Conservation (phyloP, 2,329 filamentous ascomycete genomes). For the Aspergillus chevalieri region DNA sequence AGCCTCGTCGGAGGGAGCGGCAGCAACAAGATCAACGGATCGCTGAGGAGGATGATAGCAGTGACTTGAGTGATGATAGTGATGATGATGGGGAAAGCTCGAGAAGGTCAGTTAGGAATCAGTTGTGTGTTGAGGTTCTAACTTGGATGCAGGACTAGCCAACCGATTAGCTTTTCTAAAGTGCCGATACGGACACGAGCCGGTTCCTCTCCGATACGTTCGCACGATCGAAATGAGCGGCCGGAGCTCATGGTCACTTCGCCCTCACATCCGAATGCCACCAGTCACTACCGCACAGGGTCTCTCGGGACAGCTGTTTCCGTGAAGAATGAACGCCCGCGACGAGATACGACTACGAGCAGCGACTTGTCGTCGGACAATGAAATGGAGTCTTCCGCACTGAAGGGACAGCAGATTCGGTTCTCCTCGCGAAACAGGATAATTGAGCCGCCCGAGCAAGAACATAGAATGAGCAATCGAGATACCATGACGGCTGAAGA, state of each 20-base stretch:
- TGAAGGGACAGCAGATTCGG: slow-evolving; percentile 49
- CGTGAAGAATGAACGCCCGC: slow-evolving; percentile 45
- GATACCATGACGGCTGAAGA: slow-evolving; percentile 26
- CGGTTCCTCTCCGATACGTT: slow-evolving; percentile 77
- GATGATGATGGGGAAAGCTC: slow-evolving; percentile 53
- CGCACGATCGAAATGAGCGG: slow-evolving; percentile 38
- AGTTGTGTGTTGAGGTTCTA: no score
- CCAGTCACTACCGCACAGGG: slow-evolving; percentile 45
- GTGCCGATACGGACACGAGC: slow-evolving; percentile 84
- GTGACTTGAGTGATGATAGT: slow-evolving; percentile 60
- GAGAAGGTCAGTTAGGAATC: slow-evolving; percentile 24
- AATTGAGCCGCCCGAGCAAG: slow-evolving; percentile 24
- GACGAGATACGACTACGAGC: slow-evolving; percentile 59
- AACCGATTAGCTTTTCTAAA: slow-evolving; percentile 93
- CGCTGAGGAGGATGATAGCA: slow-evolving; percentile 59
- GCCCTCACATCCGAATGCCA: slow-evolving; percentile 46
- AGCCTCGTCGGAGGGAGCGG: slow-evolving; percentile 30
- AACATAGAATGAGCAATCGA: slow-evolving; percentile 20
- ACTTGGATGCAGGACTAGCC: slow-evolving; percentile 54
- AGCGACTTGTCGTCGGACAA: slow-evolving; percentile 63
- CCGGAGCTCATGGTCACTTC: slow-evolving; percentile 51
- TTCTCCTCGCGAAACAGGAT: slow-evolving; percentile 35
- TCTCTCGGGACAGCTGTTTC: slow-evolving; percentile 53
- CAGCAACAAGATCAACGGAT: slow-evolving; percentile 47
- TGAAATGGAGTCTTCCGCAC: slow-evolving; percentile 50